Conservation (phyloP, 345 rosid genomes). For the Citrus trifoliata region DNA sequence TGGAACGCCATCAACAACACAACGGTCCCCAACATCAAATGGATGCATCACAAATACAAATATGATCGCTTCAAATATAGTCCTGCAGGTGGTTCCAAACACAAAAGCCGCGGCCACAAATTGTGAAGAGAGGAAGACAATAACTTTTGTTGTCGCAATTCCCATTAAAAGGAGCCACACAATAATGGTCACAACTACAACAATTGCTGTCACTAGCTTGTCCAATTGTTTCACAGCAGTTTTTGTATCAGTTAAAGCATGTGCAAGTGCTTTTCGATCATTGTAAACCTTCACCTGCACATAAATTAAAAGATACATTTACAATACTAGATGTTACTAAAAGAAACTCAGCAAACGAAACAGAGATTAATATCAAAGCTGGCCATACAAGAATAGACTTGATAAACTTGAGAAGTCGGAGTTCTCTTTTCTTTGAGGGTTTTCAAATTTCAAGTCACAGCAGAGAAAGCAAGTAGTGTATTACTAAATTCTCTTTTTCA, state of each 20-base stretch:
- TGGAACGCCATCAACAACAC: slow-evolving; percentile 69
- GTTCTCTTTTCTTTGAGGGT: neutral
- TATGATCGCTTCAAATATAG: slow-evolving; percentile 71
- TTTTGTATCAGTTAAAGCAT: slow-evolving; percentile 82
- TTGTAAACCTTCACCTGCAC: slow-evolving; percentile 75
- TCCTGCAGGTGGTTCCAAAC: slow-evolving; percentile 85
- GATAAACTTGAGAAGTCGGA: neutral
- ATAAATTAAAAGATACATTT: neutral
- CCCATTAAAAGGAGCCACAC: slow-evolving; percentile 72
- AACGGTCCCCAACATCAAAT: slow-evolving; percentile 92
- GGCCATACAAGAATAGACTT: neutral
- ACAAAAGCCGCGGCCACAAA: slow-evolving; percentile 64
- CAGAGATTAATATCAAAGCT: neutral
- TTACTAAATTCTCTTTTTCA: neutral
- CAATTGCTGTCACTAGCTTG: slow-evolving; percentile 55
- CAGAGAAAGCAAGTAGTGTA: neutral
- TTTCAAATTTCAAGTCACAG: neutral
- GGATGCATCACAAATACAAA: slow-evolving; percentile 95
- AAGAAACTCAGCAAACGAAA: neutral
- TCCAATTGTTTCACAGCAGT: slow-evolving; percentile 81
- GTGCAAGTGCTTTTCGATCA: slow-evolving; percentile 63
- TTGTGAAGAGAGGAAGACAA: slow-evolving; percentile 62
- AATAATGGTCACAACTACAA: slow-evolving; percentile 36
- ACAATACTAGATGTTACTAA: neutral
- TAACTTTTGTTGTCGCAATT: slow-evolving; percentile 72